Evolutionary conservation across 495 filamentous ascomycete genomes (phyloP).

Genomic region (Aspergillus ellipticus): DNA sequence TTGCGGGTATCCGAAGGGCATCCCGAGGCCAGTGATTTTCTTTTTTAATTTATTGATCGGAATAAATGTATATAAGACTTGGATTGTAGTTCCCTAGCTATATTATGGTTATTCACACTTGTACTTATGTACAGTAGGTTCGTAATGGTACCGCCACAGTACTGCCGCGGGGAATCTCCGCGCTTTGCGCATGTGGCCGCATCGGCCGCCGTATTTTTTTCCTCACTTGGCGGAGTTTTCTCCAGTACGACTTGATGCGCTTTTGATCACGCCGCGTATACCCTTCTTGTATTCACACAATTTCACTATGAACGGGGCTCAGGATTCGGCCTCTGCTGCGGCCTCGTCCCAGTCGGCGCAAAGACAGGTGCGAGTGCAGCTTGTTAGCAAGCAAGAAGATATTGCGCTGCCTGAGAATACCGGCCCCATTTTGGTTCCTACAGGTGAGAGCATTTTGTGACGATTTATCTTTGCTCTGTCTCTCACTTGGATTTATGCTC

Average conservation of each 20-base stretch:
- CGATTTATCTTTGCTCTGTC: background rate
- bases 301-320: slow-evolving; percentile 32
- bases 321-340: slow-evolving; percentile 16
- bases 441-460: slow-evolving; percentile 44
- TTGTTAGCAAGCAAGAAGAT: slow-evolving; percentile 55
- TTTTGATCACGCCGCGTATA: slow-evolving; percentile 11
- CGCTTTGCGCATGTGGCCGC: slow-evolving; percentile 44
- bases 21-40: slow-evolving; percentile 15
- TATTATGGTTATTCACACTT: background rate
- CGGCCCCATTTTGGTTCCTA: slow-evolving; percentile 61
- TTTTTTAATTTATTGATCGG: background rate
- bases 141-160: background rate
- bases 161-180: slow-evolving; percentile 31
- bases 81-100: background rate
- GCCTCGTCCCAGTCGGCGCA: slow-evolving; percentile 29
- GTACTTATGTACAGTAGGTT: no score
- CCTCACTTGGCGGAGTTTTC: slow-evolving; percentile 28
- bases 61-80: slow-evolving; percentile 11
- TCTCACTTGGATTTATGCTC: background rate
- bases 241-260: slow-evolving; percentile 26
- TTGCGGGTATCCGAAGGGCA: slow-evolving; percentile 67
- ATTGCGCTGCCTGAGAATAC: slow-evolving; percentile 58
- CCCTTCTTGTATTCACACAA: slow-evolving; percentile 10
- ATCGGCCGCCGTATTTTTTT: slow-evolving; percentile 47
- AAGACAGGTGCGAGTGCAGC: slow-evolving; percentile 58